Base-by-base conservation (phyloP, 1,139 yeast genomes). In the Taphrina sp. region DNA sequence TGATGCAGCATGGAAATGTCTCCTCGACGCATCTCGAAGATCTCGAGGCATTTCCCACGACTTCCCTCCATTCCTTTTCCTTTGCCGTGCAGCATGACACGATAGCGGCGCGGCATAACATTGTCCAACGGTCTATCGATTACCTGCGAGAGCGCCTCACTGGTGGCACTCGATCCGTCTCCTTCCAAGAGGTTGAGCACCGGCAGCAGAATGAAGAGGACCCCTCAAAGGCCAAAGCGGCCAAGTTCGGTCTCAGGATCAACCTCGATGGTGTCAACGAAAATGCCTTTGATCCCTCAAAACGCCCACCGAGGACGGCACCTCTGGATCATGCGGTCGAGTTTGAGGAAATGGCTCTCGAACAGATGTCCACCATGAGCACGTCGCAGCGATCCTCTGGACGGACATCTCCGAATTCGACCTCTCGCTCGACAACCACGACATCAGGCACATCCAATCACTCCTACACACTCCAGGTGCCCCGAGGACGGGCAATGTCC, bases 1-100 rank as follows among this genome's bases (percentile, higher is more conserved):
- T 49, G 8, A 49, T 39, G 46, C 39, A 28, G 14, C 38, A 49
- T 17, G 31, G 36, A 10, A 49, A 49, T 17, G 37, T 49, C 16
- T 49, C 54, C 17, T 29, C 54, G 24, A 49, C 54, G 14, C 54
- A 39, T 39, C 34, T 49, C n/a, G 56, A 52, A 35, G 56, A 52
- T 34, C 49, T 52, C 37, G 43, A 42, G 19, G 41, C 42, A 14
- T 52, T 52, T 26, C 56, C 56, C 12, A 34, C 46, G 34, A 43
- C 49, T 16, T 52, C 56, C 8, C 29, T 52, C 24, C 56, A 52
- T 42, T 42, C 56, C 1, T 52, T 52, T 23, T 52, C 56, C 34
- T 52, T 52, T 16, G 56, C 56, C 8, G 49, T 23, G 22, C 56
- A 52, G 22, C 49, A 43, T 16, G 54, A 49, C 10, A 49, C 54